A percentile compares a stretch with the other conserved stretches of the same genome.
phyloP scores from a whole-genome alignment of 2,329 filamentous ascomycete species.

The Mariannaea elegans region DNA sequence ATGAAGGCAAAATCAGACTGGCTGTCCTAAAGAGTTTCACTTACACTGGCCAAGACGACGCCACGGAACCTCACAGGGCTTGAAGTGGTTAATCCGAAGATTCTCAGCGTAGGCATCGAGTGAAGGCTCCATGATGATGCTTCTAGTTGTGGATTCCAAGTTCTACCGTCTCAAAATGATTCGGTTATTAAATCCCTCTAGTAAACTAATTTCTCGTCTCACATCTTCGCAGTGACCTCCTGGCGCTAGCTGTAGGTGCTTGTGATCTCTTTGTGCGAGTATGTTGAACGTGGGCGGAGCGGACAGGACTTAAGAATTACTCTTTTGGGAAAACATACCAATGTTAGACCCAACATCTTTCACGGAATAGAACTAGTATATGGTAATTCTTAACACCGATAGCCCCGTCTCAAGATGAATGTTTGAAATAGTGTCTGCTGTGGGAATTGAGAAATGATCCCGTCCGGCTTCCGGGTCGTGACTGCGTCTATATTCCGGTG shows the following conservation, averaged over 20 bases:
- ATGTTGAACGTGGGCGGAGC: constrained; percentile 8
- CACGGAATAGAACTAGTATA: background rate
- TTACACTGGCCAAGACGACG: constrained; percentile 33
- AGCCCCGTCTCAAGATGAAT: constrained; percentile 13
- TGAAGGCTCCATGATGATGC: constrained; percentile 25
- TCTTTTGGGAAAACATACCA: constrained; percentile 5
- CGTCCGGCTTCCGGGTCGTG: constrained; percentile 22
- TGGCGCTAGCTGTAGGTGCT: background rate
- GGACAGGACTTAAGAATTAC: constrained; percentile 24
- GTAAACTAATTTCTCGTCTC: background rate
- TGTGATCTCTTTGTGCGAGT: background rate
- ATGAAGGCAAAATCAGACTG: too few relatives aligned
- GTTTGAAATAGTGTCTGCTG: background rate
- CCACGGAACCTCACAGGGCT: constrained; percentile 32
- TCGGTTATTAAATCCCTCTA: too few relatives aligned
- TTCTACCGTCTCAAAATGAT: background rate
- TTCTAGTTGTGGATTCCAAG: background rate
- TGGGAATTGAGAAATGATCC: background rate
- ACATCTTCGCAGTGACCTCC: background rate
- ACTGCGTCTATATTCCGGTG: constrained; percentile 9
- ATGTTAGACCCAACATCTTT: background rate
- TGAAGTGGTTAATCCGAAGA: constrained; percentile 33
- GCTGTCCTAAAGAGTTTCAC: background rate
- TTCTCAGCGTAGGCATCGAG: constrained; percentile 28
- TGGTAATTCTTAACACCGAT: constrained; percentile 25